A percentile compares a stretch with the other conserved stretches of the same genome.
phyloP scores from a whole-genome alignment of 2,329 filamentous ascomycete species.

The Xylaria sp. region DNA sequence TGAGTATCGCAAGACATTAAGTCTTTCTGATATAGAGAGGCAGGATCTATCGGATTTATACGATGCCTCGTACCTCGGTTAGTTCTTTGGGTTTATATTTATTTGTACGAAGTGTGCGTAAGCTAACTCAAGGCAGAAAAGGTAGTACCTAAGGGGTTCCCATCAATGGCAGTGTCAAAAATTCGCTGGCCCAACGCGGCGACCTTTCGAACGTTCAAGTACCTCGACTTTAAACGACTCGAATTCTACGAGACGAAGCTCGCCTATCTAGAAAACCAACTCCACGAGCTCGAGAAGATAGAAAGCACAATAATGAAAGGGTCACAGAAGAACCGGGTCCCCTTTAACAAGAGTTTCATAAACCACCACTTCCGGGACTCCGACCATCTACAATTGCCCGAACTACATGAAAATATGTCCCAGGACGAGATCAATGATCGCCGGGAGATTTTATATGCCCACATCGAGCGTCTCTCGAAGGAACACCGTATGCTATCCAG shows the following conservation, averaged over 20 bases:
- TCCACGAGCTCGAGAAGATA: constrained; percentile 35
- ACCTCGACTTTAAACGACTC: constrained; percentile 27
- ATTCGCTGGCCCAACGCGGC: constrained; percentile 35
- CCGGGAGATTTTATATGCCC: constrained; percentile 36
- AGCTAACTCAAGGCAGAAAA: constrained; percentile 11
- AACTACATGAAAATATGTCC: not conserved
- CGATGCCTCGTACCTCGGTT: not conserved
- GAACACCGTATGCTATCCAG: constrained; percentile 34
- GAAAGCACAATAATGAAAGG: constrained; percentile 18
- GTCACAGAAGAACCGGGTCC: constrained; percentile 30
- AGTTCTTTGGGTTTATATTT: not conserved
- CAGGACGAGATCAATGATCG: constrained; percentile 26
- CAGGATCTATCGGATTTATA: not conserved
- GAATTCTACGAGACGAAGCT: constrained; percentile 35
- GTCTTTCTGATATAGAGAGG: not conserved
- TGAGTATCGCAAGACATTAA: not conserved
- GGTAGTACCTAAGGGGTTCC: constrained; percentile 22
- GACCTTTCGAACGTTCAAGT: constrained; percentile 36
- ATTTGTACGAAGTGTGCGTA: not conserved
- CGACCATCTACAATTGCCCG: constrained; percentile 12
- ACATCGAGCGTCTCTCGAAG: constrained; percentile 8
- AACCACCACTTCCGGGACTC: constrained; percentile 25
- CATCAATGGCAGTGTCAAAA: constrained; percentile 33
- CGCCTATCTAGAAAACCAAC: constrained; percentile 31
- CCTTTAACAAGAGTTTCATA: constrained; percentile 41